phyloP scores from a whole-genome alignment of 2,329 filamentous ascomycete species.

The Colletotrichum spaethianum region DNA sequence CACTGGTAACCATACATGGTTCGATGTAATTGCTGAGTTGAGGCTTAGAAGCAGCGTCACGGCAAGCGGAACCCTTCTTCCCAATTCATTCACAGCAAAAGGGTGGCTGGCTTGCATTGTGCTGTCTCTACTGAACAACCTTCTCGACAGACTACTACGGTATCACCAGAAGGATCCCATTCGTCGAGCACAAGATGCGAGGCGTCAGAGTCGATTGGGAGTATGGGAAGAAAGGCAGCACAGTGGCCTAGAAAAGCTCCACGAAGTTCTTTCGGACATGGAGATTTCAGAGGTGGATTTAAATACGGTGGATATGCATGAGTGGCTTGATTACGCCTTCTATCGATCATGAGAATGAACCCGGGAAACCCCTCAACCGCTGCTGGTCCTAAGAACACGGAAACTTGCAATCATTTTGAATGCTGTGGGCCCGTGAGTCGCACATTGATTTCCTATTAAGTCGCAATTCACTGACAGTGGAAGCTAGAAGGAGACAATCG shows the following conservation, averaged over 20 bases:
- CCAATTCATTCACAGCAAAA: slow-evolving; percentile 13
- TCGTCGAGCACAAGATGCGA: background rate
- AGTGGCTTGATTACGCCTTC: slow-evolving; percentile 37
- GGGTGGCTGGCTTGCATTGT: slow-evolving; percentile 29
- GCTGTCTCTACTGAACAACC: slow-evolving; percentile 18
- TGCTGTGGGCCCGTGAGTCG: background rate
- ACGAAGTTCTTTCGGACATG: slow-evolving; percentile 24
- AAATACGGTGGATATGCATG: slow-evolving; percentile 36
- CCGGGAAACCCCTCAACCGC: too few species aligned
- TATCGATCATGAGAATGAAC: slow-evolving; percentile 8
- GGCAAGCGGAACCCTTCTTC: background rate
- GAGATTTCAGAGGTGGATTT: slow-evolving; percentile 32
- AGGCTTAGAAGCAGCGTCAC: background rate
- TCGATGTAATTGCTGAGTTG: slow-evolving; percentile 10
- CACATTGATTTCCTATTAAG: accelerated
- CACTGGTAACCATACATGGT: slow-evolving; percentile 20
- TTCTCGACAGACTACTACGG: slow-evolving; percentile 17
- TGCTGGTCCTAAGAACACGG: background rate
- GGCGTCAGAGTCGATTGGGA: slow-evolving; percentile 22
- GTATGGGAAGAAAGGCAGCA: slow-evolving; percentile 35
- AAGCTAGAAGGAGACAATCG: too few species aligned
- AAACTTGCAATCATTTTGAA: slow-evolving; percentile 44
- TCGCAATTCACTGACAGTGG: background rate
- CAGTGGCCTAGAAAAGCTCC: slow-evolving; percentile 32
- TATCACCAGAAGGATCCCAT: slow-evolving; percentile 14